Conservation (phyloP, 2,329 filamentous ascomycete genomes). For the Aureobasidium namibiae region DNA sequence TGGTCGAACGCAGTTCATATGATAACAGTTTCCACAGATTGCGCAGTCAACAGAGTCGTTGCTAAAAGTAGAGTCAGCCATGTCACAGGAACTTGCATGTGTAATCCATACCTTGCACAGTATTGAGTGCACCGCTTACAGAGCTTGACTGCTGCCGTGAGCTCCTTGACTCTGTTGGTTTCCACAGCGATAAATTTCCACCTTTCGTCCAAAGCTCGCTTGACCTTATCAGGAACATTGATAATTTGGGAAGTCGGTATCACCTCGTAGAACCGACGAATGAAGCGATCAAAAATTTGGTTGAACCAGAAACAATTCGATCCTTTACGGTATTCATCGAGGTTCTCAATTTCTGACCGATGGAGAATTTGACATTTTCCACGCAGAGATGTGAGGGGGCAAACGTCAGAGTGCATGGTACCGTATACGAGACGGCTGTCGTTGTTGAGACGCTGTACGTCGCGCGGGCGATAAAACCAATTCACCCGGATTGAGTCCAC, state of each 20-base stretch:
- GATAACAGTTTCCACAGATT: slow-evolving; percentile 88
- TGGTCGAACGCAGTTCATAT: slow-evolving; percentile 95
- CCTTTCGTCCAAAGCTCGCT: slow-evolving; percentile 88
- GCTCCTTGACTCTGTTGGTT: slow-evolving; percentile 84
- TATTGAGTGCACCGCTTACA: slow-evolving; percentile 90
- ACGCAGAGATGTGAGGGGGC: slow-evolving; percentile 81
- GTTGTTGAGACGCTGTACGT: slow-evolving; percentile 84
- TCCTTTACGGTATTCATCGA: slow-evolving; percentile 76
- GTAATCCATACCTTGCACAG: slow-evolving; percentile 67
- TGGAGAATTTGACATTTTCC: slow-evolving; percentile 90
- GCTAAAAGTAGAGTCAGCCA: slow-evolving; percentile 38
- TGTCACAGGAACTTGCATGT: background rate
- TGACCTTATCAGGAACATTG: slow-evolving; percentile 91
- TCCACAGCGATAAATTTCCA: slow-evolving; percentile 97
- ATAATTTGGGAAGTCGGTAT: slow-evolving; percentile 88
- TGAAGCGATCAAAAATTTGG: slow-evolving; percentile 95
- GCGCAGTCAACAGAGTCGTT: slow-evolving; percentile 96
- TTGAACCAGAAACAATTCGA: slow-evolving; percentile 94
- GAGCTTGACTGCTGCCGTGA: slow-evolving; percentile 90
- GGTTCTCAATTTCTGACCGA: slow-evolving; percentile 71
- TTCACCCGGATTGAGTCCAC: slow-evolving; percentile 89
- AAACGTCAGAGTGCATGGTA: slow-evolving; percentile 97
- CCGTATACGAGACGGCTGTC: slow-evolving; percentile 89
- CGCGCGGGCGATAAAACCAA: slow-evolving; percentile 96
- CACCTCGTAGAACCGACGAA: slow-evolving; percentile 94